Evolutionary conservation across 2,329 filamentous ascomycete genomes (phyloP).

Genomic region (Nothophoma quercina): DNA sequence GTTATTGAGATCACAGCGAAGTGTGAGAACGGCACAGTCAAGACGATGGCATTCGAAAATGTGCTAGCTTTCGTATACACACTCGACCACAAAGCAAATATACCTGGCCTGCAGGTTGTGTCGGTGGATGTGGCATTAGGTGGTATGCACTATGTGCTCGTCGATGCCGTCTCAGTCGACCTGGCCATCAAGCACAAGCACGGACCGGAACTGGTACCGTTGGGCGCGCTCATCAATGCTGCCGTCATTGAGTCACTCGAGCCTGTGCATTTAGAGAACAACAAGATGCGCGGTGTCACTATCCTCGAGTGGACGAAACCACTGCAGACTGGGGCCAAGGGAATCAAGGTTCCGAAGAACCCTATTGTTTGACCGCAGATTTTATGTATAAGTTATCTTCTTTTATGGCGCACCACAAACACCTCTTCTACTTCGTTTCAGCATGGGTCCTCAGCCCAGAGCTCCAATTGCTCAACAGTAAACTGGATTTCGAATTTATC

Average conservation of each 20-base stretch:
- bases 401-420: too few relatives aligned
- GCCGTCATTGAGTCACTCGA: constrained; percentile 46
- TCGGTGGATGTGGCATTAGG: constrained; percentile 57
- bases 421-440: too few relatives aligned
- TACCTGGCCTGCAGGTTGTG: constrained; percentile 52
- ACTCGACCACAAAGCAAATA: constrained; percentile 28
- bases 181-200: constrained; percentile 40
- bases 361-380: too few relatives aligned
- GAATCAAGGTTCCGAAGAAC: constrained; percentile 46
- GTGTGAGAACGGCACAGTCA: too few relatives aligned
- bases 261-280: too few relatives aligned
- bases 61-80: too few relatives aligned
- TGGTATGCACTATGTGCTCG: constrained; percentile 56
- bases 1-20: constrained; percentile 29
- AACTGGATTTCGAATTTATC: too few relatives aligned
- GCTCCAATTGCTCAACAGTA: too few relatives aligned
- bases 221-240: constrained; percentile 54
- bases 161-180: constrained; percentile 51
- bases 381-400: too few relatives aligned
- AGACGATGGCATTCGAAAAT: too few relatives aligned
- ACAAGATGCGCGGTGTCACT: constrained; percentile 52
- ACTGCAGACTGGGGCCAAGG: constrained; percentile 22
- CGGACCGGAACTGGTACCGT: constrained; percentile 49
- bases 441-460: too few relatives aligned
- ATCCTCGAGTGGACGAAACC: constrained; percentile 52